phyloP scores from a whole-genome alignment of 1,284 basidiomycete genomes.

The Ceratobasidium sp. region DNA sequence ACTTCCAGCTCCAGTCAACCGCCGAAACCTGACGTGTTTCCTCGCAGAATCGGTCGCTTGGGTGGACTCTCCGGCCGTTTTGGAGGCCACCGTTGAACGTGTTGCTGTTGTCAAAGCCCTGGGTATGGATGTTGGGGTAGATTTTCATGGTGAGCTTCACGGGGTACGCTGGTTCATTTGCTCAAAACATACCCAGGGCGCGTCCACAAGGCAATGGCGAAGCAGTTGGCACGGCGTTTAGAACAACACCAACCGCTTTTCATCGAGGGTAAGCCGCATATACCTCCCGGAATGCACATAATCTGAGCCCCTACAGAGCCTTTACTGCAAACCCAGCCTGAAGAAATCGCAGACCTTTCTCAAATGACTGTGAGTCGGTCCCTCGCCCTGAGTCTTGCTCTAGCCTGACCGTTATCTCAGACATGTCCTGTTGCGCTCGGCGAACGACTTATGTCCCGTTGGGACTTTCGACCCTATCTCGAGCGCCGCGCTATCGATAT shows the following conservation, averaged over 20 bases:
- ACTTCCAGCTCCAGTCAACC: constrained; percentile 48
- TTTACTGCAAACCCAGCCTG: constrained; percentile 72
- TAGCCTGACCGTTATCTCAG: neutral
- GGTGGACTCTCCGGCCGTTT: constrained; percentile 64
- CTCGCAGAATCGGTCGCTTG: constrained; percentile 56
- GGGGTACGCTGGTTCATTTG: neutral
- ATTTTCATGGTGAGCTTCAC: constrained; percentile 61
- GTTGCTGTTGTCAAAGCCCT: constrained; percentile 73
- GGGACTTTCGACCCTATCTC: constrained; percentile 79
- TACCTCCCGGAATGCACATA: constrained; percentile 56
- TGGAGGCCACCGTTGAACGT: constrained; percentile 72
- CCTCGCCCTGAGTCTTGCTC: constrained; percentile 53
- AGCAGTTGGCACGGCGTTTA: constrained; percentile 76
- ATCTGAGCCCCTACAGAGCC: constrained; percentile 49
- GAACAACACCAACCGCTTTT: constrained; percentile 78
- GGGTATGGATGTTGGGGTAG: constrained; percentile 72
- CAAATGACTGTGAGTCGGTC: constrained; percentile 58
- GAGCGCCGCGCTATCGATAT: constrained; percentile 79
- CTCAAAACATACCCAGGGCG: constrained; percentile 67
- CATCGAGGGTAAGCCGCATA: constrained; percentile 67
- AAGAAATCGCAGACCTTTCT: constrained; percentile 75
- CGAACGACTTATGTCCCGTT: constrained; percentile 76
- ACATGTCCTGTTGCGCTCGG: constrained; percentile 80
- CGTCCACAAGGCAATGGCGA: constrained; percentile 82
- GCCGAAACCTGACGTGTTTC: constrained; percentile 46